Conservation (phyloP, 495 filamentous ascomycete genomes). For the Hyaloscypha bicolor region DNA sequence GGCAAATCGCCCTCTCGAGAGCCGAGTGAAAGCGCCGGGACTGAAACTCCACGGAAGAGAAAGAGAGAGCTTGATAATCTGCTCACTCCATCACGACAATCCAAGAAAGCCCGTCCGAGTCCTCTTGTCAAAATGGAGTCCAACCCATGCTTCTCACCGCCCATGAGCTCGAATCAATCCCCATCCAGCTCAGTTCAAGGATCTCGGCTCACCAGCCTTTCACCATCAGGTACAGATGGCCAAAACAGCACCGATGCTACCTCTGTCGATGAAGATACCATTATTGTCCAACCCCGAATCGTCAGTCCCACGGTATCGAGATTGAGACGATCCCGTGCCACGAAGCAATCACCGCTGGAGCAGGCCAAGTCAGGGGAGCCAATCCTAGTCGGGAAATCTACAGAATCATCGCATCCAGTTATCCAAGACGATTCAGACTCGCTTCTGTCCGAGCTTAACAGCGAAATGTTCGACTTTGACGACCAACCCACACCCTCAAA, state of each 20-base stretch:
- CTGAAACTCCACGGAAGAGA: conserved; percentile 13
- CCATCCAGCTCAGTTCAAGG: conserved; percentile 7
- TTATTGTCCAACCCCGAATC: conserved; percentile 21
- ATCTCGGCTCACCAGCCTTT: conserved; percentile 15
- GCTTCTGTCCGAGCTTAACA: conserved; percentile 20
- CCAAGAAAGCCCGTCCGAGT: conserved; percentile 11
- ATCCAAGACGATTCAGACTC: conserved; percentile 20
- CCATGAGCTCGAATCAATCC: conserved; percentile 10
- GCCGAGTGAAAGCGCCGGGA: conserved; percentile 2
- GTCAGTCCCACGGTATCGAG: conserved; percentile 15
- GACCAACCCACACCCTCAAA: neutral
- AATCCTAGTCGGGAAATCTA: conserved; percentile 23
- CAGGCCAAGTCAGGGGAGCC: conserved; percentile 17
- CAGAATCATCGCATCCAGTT: conserved; percentile 23
- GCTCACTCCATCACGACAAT: conserved; percentile 8
- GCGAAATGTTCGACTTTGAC: conserved; percentile 17
- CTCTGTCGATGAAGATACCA: conserved; percentile 33
- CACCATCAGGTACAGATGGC: conserved; percentile 20
- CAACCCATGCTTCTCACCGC: conserved; percentile 12
- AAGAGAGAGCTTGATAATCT: conserved; percentile 17
- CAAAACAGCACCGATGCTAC: conserved; percentile 31
- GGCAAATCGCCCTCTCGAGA: conserved; percentile 19
- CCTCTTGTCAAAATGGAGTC: conserved; percentile 20
- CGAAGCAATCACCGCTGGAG: conserved; percentile 7
- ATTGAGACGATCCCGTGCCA: conserved; percentile 7